Evolutionary conservation across 139 green algal species (phyloP), one percentile per base, ranked within the genome.

Genomic region (Micractinium conductrix): DNA sequence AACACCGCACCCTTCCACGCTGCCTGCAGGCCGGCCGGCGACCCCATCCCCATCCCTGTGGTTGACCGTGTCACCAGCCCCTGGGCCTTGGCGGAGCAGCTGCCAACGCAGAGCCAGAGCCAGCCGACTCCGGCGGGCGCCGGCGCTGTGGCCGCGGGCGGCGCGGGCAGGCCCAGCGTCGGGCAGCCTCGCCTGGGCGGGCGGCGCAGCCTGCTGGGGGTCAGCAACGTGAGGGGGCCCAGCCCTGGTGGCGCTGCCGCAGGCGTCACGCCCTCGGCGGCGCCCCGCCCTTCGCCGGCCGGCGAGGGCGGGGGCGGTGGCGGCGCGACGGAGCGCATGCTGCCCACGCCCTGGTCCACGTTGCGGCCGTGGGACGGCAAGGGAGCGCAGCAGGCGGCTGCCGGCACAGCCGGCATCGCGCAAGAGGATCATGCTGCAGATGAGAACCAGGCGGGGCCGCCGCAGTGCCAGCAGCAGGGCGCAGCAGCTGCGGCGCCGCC

Each of bases 41-140:
- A 63, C 30, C 44, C 60, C 43, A 50, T 70, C 33, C 44, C 53
- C 42, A 87, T 89, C 38, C 81, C 86, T n/a, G 35, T 37, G 19
- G 81, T 87, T 40, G 80, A 84, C 43, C 60, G 81, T 2, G 86
- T 89, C 22, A 44, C 26, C 10, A 89, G 86, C 58, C 86, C 86
- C 14, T 89, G 86, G 86, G n/a, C 50, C 0, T 30, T 44, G 21
- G 79, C 86, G 30, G 80, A 80, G 45, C 71, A 84, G 70, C 35
- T 74, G 70, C 72, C 43, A 21, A 63, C 65, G 2, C 80, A 85
- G 24, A 85, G 42, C 44, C 80, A 78, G 50, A 26, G 74, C 69
- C 44, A 79, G n/a, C 37, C 80, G 55, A 22, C 69, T 28, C 24
- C 65, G 2, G 48, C 22, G 30, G 43, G 67, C 24, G 28, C 35